phyloP scores from a whole-genome alignment of 352 stramenopile genomes.

The Globisporangium heterothallicum region DNA sequence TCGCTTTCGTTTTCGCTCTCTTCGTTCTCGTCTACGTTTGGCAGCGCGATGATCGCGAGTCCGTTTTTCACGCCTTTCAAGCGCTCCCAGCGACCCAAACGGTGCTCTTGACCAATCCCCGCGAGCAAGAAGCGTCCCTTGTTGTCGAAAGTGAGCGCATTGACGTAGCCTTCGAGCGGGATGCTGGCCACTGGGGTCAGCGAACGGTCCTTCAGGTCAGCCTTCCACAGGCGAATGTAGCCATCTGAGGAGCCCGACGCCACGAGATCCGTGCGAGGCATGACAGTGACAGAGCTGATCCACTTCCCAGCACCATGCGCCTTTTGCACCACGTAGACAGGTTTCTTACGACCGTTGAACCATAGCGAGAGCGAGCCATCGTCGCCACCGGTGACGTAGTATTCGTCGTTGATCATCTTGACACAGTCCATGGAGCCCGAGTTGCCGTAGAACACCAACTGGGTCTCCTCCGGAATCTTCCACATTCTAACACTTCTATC shows the following conservation, averaged over 20 bases:
- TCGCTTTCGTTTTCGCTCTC: conserved; percentile 28
- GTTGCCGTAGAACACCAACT: conserved; percentile 92
- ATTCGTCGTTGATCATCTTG: conserved; percentile 89
- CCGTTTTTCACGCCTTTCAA: conserved; percentile 87
- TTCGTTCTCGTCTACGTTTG: conserved; percentile 40
- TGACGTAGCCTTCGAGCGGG: conserved; percentile 68
- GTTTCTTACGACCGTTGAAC: conserved; percentile 93
- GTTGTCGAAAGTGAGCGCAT: conserved; percentile 62
- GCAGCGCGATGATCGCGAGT: conserved; percentile 85
- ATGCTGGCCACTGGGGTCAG: conserved; percentile 68
- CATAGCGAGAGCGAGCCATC: conserved; percentile 89
- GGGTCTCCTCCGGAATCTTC: conserved; percentile 94
- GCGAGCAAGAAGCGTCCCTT: conserved; percentile 88
- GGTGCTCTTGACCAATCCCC: conserved; percentile 90
- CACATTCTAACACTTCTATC: conserved; percentile 92
- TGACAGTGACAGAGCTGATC: conserved; percentile 87
- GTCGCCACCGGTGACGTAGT: conserved; percentile 90
- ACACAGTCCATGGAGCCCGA: conserved; percentile 89
- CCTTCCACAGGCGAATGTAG: conserved; percentile 89
- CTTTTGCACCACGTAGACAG: conserved; percentile 68
- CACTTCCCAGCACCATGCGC: conserved; percentile 88
- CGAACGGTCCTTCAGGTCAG: conserved; percentile 64
- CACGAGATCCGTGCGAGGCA: conserved; percentile 88
- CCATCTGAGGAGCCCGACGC: conserved; percentile 89
- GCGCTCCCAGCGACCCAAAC: conserved; percentile 89